Conservation (phyloP, 1,284 basidiomycete genomes). For the Mycena sp. region DNA sequence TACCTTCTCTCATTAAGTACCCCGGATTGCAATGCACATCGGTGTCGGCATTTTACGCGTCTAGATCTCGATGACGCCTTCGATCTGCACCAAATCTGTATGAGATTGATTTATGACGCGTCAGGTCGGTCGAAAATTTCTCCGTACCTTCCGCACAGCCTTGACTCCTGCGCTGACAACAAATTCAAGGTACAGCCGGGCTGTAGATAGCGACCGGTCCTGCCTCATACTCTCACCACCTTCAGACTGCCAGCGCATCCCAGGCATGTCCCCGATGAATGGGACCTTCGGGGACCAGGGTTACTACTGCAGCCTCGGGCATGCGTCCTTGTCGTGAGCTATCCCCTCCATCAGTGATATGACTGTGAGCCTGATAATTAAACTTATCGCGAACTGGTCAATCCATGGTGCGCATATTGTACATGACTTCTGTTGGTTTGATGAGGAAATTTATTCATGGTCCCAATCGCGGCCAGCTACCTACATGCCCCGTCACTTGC, state of each 20-base stretch:
- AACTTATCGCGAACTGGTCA: no score
- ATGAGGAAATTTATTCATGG: no score
- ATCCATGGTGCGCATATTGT: no score
- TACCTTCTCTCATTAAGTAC: background rate
- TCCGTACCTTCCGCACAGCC: conserved; percentile 1
- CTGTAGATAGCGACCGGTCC: conserved; percentile 13
- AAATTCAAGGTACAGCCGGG: conserved; percentile 9
- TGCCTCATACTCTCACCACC: conserved; percentile 7
- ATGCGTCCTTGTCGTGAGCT: no score
- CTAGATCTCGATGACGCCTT: background rate
- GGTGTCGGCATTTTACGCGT: background rate
- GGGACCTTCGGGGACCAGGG: background rate
- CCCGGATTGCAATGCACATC: conserved; percentile 11
- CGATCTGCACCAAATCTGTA: conserved; percentile 1
- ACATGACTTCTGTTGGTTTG: no score
- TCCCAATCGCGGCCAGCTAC: no score
- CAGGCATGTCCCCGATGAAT: background rate
- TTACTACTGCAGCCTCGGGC: conserved; percentile 1
- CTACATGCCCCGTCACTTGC: no score
- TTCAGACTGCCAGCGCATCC: no score
- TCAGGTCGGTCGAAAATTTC: conserved; percentile 16
- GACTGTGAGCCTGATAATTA: no score
- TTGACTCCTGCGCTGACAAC: background rate
- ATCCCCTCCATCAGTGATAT: no score
- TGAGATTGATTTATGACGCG: background rate